Evolutionary conservation across 176 grass and related monocot genomes (phyloP), one percentile per base, ranked within the genome.

Genomic region (Carex pumila): DNA sequence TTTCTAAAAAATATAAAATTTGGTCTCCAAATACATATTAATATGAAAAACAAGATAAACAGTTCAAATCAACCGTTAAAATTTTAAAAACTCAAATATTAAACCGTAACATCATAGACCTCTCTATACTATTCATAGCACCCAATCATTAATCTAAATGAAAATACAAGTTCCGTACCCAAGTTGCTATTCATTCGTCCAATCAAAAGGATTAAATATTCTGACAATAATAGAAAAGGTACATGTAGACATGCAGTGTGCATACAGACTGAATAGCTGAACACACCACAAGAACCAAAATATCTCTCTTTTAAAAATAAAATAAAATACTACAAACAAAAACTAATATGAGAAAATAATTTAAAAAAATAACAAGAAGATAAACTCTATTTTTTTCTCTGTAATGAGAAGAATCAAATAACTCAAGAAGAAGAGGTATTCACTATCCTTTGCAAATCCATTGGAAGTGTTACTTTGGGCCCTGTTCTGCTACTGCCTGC

Each of bases 401-500:
- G 1, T 54, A 53, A 54, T 21, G 3, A 75, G 36, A 54, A 75
- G 17, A 75, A 7, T 2, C 9, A 50, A 50, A 50, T 7, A 45
- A 22, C n/a, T 75, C 25, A 75, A 75, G 45, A 76, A 31, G 72
- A 55, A 31, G 72, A 15, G 10, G 10, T 11, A 55, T 76, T 30
- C 12, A 55, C 49, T 31, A 76, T 54, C 72, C 22, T 1, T 14
- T 55, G 72, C 72, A 76, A 30, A 30, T 76, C 49, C 72, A 55
- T 54, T 53, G 49, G 72, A 76, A 76, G 72, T 1, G 22, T 31
- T 77, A 77, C 14, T 55, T 50, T 77, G 22, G 73, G 73, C 5
- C 58, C 70, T 7, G 36, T 49, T 39, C 12, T 57, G 71, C 84
- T 87, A 84, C 74, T 76, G 12, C 66, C 84, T 72, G 60, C 66